A percentile compares a stretch with the other conserved stretches of the same genome.
phyloP scores from a whole-genome alignment of 1,284 basidiomycete species.

The Acaromyces ingoldii region DNA sequence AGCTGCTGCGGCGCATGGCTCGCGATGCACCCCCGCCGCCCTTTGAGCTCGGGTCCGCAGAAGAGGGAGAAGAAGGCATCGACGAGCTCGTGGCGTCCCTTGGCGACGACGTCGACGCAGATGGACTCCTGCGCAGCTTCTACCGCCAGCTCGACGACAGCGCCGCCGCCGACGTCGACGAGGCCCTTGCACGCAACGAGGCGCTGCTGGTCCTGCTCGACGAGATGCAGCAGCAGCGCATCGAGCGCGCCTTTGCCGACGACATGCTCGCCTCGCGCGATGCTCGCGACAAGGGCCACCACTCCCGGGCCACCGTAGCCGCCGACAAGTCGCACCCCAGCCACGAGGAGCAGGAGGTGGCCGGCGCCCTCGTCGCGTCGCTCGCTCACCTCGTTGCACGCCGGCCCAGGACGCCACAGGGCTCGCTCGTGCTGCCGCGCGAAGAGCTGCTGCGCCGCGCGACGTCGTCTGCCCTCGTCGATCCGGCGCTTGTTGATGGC shows the following conservation, averaged over 20 bases:
- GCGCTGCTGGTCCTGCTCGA: neutral
- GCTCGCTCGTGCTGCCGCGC: neutral
- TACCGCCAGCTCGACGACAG: neutral
- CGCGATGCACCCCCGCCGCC: neutral
- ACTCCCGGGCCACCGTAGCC: too few relatives aligned
- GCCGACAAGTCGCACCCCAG: neutral
- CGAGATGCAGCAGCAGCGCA: neutral
- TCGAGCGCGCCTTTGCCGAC: neutral
- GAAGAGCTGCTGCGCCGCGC: conserved; percentile 3
- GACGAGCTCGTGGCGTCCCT: neutral
- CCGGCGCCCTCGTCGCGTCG: neutral
- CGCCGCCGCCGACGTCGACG: neutral
- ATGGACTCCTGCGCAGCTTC: neutral
- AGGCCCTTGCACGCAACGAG: neutral
- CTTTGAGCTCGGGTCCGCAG: neutral
- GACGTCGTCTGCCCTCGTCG: conserved; percentile 6
- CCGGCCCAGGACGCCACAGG: neutral
- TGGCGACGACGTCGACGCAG: conserved; percentile 1
- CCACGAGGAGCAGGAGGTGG: neutral
- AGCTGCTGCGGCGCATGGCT: neutral
- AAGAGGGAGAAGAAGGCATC: too few relatives aligned
- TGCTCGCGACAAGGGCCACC: neutral
- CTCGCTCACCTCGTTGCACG: neutral
- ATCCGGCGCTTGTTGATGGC: conserved; percentile 23
- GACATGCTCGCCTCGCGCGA: neutral